These are phyloP conservation scores for Xylaria multiplex DNA, from an alignment of 2,329 filamentous ascomycete genomes.

Conservation along the genomic window DNA sequence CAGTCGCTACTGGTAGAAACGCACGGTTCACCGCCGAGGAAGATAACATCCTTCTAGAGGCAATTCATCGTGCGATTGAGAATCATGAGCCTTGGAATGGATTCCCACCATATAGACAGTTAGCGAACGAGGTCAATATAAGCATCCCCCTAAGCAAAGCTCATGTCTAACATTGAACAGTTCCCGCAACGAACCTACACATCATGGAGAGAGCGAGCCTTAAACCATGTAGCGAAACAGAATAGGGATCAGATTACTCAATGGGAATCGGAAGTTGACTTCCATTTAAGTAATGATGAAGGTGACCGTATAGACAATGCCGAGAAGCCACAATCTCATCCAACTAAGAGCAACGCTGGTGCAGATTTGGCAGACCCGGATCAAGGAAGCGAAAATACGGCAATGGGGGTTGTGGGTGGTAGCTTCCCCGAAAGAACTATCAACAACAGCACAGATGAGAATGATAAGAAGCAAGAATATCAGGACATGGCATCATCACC, in stretches of 20 bases:
- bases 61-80: slow-evolving; percentile 30
- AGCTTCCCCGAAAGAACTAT: neutral
- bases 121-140: slow-evolving; percentile 48
- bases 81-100: slow-evolving; percentile 36
- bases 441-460: neutral
- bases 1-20: slow-evolving; percentile 12
- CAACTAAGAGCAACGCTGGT: neutral
- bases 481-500: slow-evolving; percentile 2
- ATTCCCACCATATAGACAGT: slow-evolving; percentile 48
- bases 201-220: slow-evolving; percentile 49
- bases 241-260: slow-evolving; percentile 31
- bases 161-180: slow-evolving; percentile 37
- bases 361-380: neutral
- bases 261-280: slow-evolving; percentile 30
- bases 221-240: slow-evolving; percentile 42
- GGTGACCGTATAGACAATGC: neutral
- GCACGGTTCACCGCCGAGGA: slow-evolving; percentile 49
- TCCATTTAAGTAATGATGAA: slow-evolving; percentile 10
- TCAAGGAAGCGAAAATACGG: neutral
- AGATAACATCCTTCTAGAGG: slow-evolving; percentile 47
- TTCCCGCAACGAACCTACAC: slow-evolving; percentile 48
- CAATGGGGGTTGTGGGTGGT: neutral
- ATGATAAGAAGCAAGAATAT: slow-evolving; percentile 8
- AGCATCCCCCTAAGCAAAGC: neutral
- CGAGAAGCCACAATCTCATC: slow-evolving; percentile 7